Conservation (phyloP, 1,139 yeast species). For the Hansenula sp. region DNA sequence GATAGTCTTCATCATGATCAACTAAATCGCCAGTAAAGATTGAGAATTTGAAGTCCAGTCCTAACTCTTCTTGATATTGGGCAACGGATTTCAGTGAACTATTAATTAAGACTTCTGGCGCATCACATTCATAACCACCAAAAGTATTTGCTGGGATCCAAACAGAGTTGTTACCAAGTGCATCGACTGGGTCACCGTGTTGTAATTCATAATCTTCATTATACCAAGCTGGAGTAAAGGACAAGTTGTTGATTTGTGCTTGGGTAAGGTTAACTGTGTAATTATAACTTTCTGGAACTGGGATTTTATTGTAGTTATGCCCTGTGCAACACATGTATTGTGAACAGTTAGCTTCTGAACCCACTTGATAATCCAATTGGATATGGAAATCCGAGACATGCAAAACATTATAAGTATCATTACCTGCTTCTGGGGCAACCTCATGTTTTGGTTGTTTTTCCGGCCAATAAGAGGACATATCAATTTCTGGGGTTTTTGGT, state of each 20-base stretch:
- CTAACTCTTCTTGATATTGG: constrained; percentile 29
- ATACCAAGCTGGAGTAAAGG: constrained; percentile 34
- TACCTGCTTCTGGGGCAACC: constrained; percentile 32
- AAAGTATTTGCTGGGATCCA: constrained; percentile 53
- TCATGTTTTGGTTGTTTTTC: constrained; percentile 30
- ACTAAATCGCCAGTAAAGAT: constrained; percentile 70
- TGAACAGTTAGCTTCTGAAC: constrained; percentile 61
- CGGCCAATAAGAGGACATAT: constrained; percentile 41
- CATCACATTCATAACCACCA: constrained; percentile 61
- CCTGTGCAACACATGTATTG: constrained; percentile 47
- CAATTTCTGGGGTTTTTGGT: constrained; percentile 41
- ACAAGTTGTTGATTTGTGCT: constrained; percentile 26
- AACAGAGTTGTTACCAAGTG: constrained; percentile 31
- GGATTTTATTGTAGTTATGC: constrained; percentile 28
- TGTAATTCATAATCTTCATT: constrained; percentile 34
- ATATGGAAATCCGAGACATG: constrained; percentile 66
- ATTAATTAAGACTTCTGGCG: constrained; percentile 58
- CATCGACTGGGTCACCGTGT: constrained; percentile 32
- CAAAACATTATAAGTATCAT: constrained; percentile 53
- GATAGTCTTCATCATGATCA: constrained; percentile 50
- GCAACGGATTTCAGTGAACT: constrained; percentile 47
- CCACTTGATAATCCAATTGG: constrained; percentile 51
- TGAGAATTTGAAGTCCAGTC: constrained; percentile 48
- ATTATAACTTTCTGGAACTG: constrained; percentile 22
- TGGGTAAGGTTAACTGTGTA: constrained; percentile 1